These are phyloP conservation scores for Aphanomyces euteiches DNA, from an alignment of 352 stramenopile genomes.

Conservation along the genomic window DNA sequence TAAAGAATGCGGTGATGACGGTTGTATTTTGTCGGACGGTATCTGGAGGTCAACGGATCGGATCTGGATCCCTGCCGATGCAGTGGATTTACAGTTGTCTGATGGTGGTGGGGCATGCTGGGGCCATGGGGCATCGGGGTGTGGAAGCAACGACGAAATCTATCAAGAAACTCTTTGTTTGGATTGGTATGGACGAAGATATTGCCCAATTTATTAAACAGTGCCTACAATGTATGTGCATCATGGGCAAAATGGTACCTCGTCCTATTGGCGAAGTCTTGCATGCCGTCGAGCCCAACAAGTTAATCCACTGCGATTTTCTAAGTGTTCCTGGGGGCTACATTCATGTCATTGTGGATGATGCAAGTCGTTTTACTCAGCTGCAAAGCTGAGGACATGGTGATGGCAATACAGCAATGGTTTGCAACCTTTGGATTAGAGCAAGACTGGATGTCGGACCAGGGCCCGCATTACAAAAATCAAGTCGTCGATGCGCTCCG, in stretches of 20 bases:
- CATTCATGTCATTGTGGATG: too few species aligned
- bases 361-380: too few species aligned
- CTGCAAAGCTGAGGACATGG: too few species aligned
- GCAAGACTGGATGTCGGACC: too few species aligned
- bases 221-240: constrained; percentile 19
- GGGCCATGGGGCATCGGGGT: constrained; percentile 33
- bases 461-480: too few species aligned
- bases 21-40: too few species aligned
- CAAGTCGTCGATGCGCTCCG: too few species aligned
- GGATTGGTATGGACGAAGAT: constrained; percentile 9
- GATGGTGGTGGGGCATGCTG: constrained; percentile 25
- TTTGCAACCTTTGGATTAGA: too few species aligned
- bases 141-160: constrained; percentile 25
- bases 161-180: constrained; percentile 28
- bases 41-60: too few species aligned
- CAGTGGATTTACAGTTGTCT: constrained; percentile 30
- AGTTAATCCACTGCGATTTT: constrained; percentile 40
- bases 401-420: too few species aligned
- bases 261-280: constrained; percentile 33
- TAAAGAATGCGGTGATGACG: constrained; percentile 35
- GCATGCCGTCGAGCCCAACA: constrained; percentile 36
- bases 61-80: too few species aligned
- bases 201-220: background rate
- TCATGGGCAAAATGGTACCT: constrained; percentile 21
- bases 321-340: too few species aligned